Conservation (phyloP, 2,329 filamentous ascomycete genomes). For the Alternaria metachromatica region DNA sequence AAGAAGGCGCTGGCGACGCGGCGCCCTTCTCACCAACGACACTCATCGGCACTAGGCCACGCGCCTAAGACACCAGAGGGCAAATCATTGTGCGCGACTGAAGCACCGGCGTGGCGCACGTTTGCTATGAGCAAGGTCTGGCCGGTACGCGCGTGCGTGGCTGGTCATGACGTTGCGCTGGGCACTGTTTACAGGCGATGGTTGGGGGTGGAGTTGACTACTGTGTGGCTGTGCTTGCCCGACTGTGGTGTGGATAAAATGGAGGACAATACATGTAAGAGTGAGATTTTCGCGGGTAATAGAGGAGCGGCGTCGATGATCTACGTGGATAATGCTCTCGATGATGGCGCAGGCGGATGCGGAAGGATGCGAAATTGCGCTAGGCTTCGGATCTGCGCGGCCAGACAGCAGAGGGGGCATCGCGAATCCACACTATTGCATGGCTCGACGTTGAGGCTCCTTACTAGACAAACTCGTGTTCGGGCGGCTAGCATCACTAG, state of each 20-base stretch:
- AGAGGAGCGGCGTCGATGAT: constrained; percentile 3
- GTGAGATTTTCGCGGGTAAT: neutral
- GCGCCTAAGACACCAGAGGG: neutral
- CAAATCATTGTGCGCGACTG: constrained; percentile 13
- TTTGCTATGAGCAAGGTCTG: constrained; percentile 2
- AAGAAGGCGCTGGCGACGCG: constrained; percentile 8
- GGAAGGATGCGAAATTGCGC: neutral
- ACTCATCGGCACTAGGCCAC: constrained; percentile 21
- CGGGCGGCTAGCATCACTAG: neutral
- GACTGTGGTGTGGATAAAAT: neutral
- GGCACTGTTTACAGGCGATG: neutral
- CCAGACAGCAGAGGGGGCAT: neutral
- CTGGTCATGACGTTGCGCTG: constrained; percentile 8
- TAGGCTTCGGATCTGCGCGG: constrained; percentile 5
- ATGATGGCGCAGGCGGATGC: neutral
- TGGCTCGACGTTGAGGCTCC: neutral
- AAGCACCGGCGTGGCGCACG: constrained; percentile 12
- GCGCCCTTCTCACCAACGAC: constrained; percentile 11
- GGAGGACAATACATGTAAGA: neutral
- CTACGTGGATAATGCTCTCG: neutral
- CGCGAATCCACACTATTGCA: neutral
- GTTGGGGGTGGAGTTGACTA: neutral
- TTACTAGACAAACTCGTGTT: neutral
- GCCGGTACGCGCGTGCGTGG: constrained; percentile 17
- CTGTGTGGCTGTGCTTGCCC: constrained; percentile 2